Conservation (phyloP, 2,329 filamentous ascomycete species). For the Alternaria consortialis region DNA sequence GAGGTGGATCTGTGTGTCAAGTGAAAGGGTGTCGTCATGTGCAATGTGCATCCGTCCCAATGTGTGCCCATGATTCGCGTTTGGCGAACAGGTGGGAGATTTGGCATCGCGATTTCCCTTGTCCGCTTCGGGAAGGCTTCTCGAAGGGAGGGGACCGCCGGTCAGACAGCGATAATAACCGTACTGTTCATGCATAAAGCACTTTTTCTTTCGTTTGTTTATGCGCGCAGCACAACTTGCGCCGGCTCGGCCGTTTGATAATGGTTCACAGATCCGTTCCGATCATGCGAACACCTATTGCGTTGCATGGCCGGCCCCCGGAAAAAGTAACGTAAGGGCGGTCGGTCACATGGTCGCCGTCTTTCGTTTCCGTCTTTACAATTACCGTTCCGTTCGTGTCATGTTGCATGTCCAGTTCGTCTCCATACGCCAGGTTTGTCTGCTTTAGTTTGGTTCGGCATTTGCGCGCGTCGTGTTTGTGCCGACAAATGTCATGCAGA, state of each 20-base stretch:
- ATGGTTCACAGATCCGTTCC: constrained; percentile 37
- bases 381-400: constrained; percentile 21
- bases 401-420: constrained; percentile 19
- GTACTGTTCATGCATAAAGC: constrained; percentile 9
- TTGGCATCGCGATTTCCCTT: background rate
- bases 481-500: constrained; percentile 15
- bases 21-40: constrained; percentile 25
- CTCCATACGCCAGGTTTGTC: constrained; percentile 21
- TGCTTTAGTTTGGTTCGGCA: constrained; percentile 19
- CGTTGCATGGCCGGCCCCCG: constrained; percentile 18
- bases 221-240: background rate
- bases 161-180: constrained; percentile 2
- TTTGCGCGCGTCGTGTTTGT: constrained; percentile 20
- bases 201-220: background rate
- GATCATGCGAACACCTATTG: constrained; percentile 20
- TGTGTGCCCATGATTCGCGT: constrained; percentile 20
- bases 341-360: constrained; percentile 12
- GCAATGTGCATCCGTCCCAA: background rate
- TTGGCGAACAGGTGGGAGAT: constrained; percentile 35
- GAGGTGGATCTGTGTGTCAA: constrained; percentile 20
- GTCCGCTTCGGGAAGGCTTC: constrained; percentile 31
- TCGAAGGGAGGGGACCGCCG: constrained; percentile 33
- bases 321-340: constrained; percentile 18
- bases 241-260: constrained; percentile 32
- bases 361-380: background rate